Base-by-base conservation (phyloP, 768 basidiomycete species). In the Russula sp. region DNA sequence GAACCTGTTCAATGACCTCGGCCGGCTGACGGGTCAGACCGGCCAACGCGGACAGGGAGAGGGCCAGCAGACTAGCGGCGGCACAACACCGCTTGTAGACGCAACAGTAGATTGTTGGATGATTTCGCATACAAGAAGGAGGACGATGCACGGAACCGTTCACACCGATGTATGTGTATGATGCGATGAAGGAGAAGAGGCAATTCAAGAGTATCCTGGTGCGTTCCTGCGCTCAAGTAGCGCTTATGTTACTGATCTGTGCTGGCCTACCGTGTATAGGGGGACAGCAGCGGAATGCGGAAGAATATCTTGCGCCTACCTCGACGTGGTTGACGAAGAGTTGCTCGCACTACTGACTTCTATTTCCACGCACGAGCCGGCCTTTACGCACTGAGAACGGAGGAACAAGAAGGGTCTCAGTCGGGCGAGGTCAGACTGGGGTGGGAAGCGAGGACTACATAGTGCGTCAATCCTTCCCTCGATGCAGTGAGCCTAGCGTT, bases 201-300 rank as follows among this genome's bases (percentile, higher is more conserved):
- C 81, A 90, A 66, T 97, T 98, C 71, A 94, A 95, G 71, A 84
- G 81, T 51, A 98, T 97, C 94, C 78, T 89, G 75, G 91, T 92
- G 67, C 70, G 87, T 82, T 49, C 34, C 7, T 10, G 34, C 20
- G 8, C 20, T 18, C 5, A 5, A 5, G n/a, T 13, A 0, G 18
- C 7, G 34, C 24, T 16, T 9, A 2, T 59, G n/a, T 46, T 7
- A n/a, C 44, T 54, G 16, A 59, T 40, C n/a, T 9, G 30, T 32
- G 34, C 62, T 34, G 58, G 69, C 44, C 38, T 62, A 67, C 36
- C 6, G 52, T 36, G 34, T 34, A 6, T 67, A 93, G 84, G 86
- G 90, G 94, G 94, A 0, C 90, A 92, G 62, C 96, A 98, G n/a
- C 96, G 98, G 74, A 96, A 99, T 64, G 96, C 95, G 8, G 95